Base-by-base conservation (phyloP, 2,329 filamentous ascomycete genomes). In the Epichloe elymi region DNA sequence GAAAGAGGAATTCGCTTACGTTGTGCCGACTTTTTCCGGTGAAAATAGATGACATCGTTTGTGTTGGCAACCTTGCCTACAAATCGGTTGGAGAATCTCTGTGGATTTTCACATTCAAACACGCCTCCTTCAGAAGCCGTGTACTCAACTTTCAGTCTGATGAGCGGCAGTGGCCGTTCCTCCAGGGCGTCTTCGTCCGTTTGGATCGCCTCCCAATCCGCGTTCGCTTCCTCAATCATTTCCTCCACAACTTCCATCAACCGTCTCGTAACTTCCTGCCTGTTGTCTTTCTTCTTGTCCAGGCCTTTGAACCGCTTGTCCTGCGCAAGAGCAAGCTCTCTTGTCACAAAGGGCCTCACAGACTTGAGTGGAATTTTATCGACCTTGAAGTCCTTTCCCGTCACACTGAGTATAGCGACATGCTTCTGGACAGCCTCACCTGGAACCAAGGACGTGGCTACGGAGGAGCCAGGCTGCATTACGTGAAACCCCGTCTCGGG, bases 381-480 rank as follows among this genome's bases (percentile, higher is more conserved):
- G 12, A 82, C 76, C 44, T 80, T 79, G 65, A 95, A 95, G 11
- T 90, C 79, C 53, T 82, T 86, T 8, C 90, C 91, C 0, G 83
- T 93, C 49, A 98, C 73, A 58, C 76, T 93, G 47, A 97, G 65
- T 19, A 98, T 85, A 1, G 89, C 83, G 6, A 97, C 87, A 51
- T 97, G 86, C 64, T 98, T 98, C 7, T 88, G 74, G 1, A 89
- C 88, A 0, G 93, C 87, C 68, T 98, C 93, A 30, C 90, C 90
- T 0, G 86, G 85, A 8, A 93, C 83, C 0, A 98, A 73, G 0
- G 93, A 97, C 1, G 93, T 98, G 0, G 91, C 93, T 0, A 98
- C 85, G 0, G 93, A 97, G 0, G 93, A 98, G 0, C 93, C 93
- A 0, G 93, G 93, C 61, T 98, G 93, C 80, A 98, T 96, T 56